Conservation (phyloP, 2,329 filamentous ascomycete genomes). For the Macrophomina pseudophaseolina region DNA sequence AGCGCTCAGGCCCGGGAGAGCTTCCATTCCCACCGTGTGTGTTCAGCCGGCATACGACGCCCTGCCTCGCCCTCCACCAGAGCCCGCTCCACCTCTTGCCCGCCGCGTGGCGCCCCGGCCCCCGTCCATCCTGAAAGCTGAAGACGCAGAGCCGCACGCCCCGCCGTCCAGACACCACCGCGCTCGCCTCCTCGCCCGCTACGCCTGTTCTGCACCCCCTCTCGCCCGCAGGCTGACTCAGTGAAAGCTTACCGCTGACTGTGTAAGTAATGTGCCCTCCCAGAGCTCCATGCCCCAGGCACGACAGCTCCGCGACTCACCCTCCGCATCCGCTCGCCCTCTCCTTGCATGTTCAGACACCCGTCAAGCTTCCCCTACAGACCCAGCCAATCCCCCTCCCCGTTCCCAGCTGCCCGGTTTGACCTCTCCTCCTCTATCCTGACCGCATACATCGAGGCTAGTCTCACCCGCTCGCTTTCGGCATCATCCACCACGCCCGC, state of each 20-base stretch:
- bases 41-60: slow-evolving; percentile 7
- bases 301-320: slow-evolving; percentile 25
- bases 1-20: slow-evolving; percentile 39
- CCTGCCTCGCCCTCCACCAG: not conserved
- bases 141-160: slow-evolving; percentile 26
- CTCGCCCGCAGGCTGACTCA: slow-evolving; percentile 22
- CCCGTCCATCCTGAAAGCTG: slow-evolving; percentile 19
- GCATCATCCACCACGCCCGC: slow-evolving; percentile 20
- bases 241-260: slow-evolving; percentile 27
- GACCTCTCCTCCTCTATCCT: slow-evolving; percentile 27
- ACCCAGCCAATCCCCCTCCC: slow-evolving; percentile 25
- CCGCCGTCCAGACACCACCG: not conserved
- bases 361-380: slow-evolving; percentile 24
- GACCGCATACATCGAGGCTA: slow-evolving; percentile 26
- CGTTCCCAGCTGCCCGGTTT: slow-evolving; percentile 26
- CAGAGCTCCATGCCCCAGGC: slow-evolving; percentile 18
- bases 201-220: slow-evolving; percentile 21
- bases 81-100: slow-evolving; percentile 1
- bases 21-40: not conserved
- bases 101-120: slow-evolving; percentile 22
- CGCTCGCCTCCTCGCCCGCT: not conserved
- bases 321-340: slow-evolving; percentile 25
- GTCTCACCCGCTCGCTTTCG: slow-evolving; percentile 27
- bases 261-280: slow-evolving; percentile 24
- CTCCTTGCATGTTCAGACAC: slow-evolving; percentile 28